A percentile compares a stretch with the other conserved stretches of the same genome.
Conservation (phyloP, 129 eudicot species). For the Flaveria linearis region DNA sequence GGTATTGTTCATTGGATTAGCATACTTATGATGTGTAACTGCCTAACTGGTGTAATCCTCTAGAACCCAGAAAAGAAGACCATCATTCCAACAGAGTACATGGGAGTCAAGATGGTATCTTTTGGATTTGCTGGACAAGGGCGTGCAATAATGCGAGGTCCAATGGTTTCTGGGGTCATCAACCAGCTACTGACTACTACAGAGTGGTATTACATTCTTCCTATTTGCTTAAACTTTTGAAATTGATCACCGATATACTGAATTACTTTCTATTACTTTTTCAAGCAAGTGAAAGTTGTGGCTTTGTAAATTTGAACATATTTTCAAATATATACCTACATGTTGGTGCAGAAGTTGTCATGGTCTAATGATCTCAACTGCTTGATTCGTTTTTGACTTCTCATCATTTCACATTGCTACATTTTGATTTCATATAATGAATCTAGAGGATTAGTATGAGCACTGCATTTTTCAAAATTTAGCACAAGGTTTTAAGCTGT, state of each 20-base stretch:
- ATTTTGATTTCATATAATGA: neutral
- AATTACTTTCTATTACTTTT: neutral
- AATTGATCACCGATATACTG: neutral
- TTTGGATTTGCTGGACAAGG: conserved; percentile 99
- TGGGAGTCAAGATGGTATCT: conserved; percentile 96
- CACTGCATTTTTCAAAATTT: neutral
- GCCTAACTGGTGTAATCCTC: conserved; percentile 14
- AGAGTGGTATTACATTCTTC: conserved; percentile 70
- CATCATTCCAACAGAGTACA: conserved; percentile 95
- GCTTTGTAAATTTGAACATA: neutral
- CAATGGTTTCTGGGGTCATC: conserved; percentile 99
- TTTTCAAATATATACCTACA: neutral
- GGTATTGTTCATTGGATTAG: conserved; percentile 1
- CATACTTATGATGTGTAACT: neutral
- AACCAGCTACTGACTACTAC: conserved; percentile 92
- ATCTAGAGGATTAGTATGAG: neutral
- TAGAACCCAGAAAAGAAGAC: conserved; percentile 91
- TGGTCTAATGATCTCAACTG: neutral
- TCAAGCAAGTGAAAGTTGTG: neutral
- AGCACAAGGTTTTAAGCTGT: neutral
- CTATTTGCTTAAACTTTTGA: neutral
- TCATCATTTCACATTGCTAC: neutral
- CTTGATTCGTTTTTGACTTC: neutral
- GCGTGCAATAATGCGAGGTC: conserved; percentile 99
- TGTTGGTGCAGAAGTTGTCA: neutral